Percentiles rank a stretch among this genome's conserved stretches.
phyloP scores from a whole-genome alignment of 2,329 filamentous ascomycete genomes.

The Penicillium expansum region DNA sequence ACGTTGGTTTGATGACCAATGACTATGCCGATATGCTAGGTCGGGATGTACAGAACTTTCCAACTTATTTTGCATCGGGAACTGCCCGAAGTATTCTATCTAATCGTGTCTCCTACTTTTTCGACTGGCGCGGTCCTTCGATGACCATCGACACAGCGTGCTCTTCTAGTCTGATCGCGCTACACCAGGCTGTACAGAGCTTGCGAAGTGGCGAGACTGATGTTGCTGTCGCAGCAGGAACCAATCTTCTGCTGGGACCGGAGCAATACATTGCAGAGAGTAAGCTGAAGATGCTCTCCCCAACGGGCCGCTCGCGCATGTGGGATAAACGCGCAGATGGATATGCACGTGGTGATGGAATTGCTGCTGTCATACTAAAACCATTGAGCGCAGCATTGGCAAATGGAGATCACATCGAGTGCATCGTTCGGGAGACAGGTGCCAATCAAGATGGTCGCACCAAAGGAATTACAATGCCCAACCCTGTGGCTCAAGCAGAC shows the following conservation, averaged over 20 bases:
- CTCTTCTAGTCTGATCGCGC: constrained; percentile 41
- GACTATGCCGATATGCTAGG: constrained; percentile 26
- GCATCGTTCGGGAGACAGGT: constrained; percentile 35
- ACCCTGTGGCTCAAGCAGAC: constrained; percentile 36
- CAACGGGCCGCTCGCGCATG: constrained; percentile 52
- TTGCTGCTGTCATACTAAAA: constrained; percentile 53
- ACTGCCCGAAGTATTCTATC: constrained; percentile 39
- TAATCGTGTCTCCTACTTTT: constrained; percentile 42
- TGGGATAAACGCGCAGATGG: constrained; percentile 50
- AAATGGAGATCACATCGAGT: constrained; percentile 47
- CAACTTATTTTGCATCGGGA: constrained; percentile 31
- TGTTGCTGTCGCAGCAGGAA: constrained; percentile 25
- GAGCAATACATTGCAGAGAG: constrained; percentile 33
- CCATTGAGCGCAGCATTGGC: constrained; percentile 47
- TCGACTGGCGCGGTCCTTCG: constrained; percentile 37
- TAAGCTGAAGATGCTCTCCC: constrained; percentile 48
- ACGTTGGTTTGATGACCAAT: constrained; percentile 29
- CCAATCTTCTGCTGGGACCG: constrained; percentile 30
- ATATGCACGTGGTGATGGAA: constrained; percentile 54
- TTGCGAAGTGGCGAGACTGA: constrained; percentile 30
- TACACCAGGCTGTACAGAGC: constrained; percentile 35
- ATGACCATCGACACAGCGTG: constrained; percentile 50
- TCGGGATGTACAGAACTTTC: constrained; percentile 23
- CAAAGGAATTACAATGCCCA: constrained; percentile 38
- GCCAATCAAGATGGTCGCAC: constrained; percentile 40